Percentiles rank a stretch among this genome's conserved stretches.
Evolutionary conservation across 2,329 filamentous ascomycete genomes (phyloP).

Genomic region (Exophiala phaeomuriformis): DNA sequence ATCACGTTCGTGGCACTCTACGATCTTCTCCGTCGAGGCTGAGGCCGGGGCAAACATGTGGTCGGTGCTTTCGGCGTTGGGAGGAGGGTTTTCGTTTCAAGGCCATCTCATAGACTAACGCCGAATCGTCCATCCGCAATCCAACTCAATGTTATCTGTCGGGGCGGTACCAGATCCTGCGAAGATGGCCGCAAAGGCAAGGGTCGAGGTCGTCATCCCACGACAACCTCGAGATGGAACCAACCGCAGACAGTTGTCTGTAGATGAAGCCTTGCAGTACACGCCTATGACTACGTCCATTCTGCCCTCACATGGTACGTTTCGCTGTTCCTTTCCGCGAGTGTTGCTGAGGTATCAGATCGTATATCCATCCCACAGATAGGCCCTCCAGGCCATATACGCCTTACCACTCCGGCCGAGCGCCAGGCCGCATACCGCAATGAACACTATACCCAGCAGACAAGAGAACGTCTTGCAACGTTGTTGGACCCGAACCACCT

Average conservation of each 20-base stretch:
- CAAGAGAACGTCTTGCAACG: slow-evolving; percentile 13
- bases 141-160: too few species aligned
- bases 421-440: slow-evolving; percentile 14
- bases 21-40: not conserved
- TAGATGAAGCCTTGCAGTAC: slow-evolving; percentile 44
- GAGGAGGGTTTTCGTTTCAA: not conserved
- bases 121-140: too few species aligned
- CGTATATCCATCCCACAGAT: slow-evolving; percentile 23
- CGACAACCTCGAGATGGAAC: slow-evolving; percentile 9
- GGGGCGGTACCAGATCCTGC: not conserved
- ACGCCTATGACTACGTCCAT: slow-evolving; percentile 44
- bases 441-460: slow-evolving; percentile 11
- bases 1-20: not conserved
- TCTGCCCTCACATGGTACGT: slow-evolving; percentile 39
- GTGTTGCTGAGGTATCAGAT: slow-evolving; percentile 13
- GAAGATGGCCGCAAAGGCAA: slow-evolving; percentile 11
- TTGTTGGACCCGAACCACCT: slow-evolving; percentile 18
- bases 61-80: not conserved
- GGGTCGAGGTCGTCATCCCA: slow-evolving; percentile 37
- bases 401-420: slow-evolving; percentile 15
- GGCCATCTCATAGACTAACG: not conserved
- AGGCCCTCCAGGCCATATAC: slow-evolving; percentile 7
- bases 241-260: slow-evolving; percentile 33
- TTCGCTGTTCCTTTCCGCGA: not conserved
- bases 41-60: not conserved